A percentile compares a stretch with the other conserved stretches of the same genome.
Conservation (phyloP, 306 rosid genomes). For the Pterocarpus santalinus region DNA sequence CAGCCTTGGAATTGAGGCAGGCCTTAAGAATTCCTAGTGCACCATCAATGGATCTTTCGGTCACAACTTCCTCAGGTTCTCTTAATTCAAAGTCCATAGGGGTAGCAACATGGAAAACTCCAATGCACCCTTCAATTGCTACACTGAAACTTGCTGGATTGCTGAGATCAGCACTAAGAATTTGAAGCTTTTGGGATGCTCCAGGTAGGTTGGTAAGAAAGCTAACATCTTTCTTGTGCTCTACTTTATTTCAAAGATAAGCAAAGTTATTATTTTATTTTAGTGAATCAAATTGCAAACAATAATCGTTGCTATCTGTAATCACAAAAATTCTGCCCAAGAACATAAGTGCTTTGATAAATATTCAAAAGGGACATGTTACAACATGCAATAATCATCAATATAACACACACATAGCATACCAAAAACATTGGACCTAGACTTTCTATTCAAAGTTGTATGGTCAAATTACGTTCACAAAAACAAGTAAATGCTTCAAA, state of each 20-base stretch:
- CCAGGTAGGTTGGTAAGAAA: constrained; percentile 60
- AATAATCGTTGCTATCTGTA: background rate
- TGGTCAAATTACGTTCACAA: background rate
- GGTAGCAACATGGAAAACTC: constrained; percentile 68
- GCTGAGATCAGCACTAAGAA: constrained; percentile 61
- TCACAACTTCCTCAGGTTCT: constrained; percentile 60
- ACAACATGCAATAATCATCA: too few species aligned
- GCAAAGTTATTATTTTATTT: background rate
- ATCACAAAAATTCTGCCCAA: too few species aligned
- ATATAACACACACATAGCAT: too few species aligned
- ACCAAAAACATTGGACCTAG: background rate
- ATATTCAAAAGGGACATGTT: too few species aligned
- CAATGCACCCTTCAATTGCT: constrained; percentile 65
- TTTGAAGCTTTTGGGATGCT: constrained; percentile 62
- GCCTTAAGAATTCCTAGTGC: constrained; percentile 65
- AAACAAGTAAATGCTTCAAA: too few species aligned
- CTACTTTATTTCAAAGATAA: constrained; percentile 16
- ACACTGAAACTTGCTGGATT: constrained; percentile 58
- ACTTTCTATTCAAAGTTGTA: too few species aligned
- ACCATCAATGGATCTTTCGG: constrained; percentile 59
- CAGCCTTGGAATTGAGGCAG: constrained; percentile 53
- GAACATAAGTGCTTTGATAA: too few species aligned
- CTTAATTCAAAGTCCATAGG: constrained; percentile 40
- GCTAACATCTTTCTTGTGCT: constrained; percentile 51
- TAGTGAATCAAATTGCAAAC: too few species aligned